Evolutionary conservation across 345 rosid species (phyloP).

Genomic region (Citrus glauca): DNA sequence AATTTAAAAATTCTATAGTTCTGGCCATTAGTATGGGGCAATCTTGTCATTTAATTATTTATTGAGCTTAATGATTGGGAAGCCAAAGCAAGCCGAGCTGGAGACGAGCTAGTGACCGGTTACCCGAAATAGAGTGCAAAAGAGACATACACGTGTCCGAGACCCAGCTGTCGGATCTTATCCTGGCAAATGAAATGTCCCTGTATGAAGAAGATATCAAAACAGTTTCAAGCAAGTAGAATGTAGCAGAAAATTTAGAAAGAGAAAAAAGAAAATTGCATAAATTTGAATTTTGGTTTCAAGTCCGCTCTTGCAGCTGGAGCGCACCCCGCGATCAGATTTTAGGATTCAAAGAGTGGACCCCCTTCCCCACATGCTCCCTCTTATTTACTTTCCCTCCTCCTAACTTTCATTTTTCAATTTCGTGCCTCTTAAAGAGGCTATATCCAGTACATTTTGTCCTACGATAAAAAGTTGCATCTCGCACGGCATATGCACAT

Average conservation of each 20-base stretch:
- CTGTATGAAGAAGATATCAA: not conserved
- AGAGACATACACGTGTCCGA: slow-evolving; percentile 30
- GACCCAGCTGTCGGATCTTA: slow-evolving; percentile 43
- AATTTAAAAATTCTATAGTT: no score
- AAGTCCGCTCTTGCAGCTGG: slow-evolving; percentile 40
- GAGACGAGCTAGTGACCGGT: slow-evolving; percentile 10
- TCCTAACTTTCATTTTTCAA: not conserved
- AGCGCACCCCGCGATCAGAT: slow-evolving; percentile 25
- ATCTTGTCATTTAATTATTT: not conserved
- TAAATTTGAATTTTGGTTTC: slow-evolving; percentile 30
- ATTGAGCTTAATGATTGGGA: not conserved
- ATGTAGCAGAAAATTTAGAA: not conserved
- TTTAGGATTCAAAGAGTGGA: slow-evolving; percentile 28
- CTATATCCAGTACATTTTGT: not conserved
- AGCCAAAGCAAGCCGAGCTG: not conserved
- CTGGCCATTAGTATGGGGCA: no score
- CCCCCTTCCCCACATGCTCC: slow-evolving; percentile 13
- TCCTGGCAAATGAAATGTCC: slow-evolving; percentile 20
- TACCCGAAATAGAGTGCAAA: not conserved
- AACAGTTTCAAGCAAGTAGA: not conserved
- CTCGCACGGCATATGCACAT: not conserved
- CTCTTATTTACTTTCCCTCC: not conserved
- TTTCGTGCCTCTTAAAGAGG: not conserved
- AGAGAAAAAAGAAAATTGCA: not conserved
- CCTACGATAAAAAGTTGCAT: not conserved